Evolutionary conservation across 192 early-diverging fungal species (phyloP).

Genomic region (Dimargaris cristalligena): DNA sequence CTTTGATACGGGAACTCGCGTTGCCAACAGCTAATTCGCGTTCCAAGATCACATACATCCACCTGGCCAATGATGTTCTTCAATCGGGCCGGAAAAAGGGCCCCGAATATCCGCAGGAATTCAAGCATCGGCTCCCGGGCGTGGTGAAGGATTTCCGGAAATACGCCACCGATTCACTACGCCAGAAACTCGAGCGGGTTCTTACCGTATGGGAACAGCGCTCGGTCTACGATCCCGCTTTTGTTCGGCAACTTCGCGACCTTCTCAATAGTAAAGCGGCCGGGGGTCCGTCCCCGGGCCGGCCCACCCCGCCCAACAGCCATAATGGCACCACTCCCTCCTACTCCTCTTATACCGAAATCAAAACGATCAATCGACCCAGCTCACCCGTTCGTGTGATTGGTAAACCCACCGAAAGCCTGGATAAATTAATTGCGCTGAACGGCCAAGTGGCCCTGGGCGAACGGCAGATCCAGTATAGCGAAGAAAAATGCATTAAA

Average conservation of each 20-base stretch:
- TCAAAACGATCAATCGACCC: not conserved
- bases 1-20: not conserved
- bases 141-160: slow-evolving; percentile 9
- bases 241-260: slow-evolving; percentile 10
- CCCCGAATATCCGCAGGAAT: slow-evolving; percentile 12
- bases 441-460: not conserved
- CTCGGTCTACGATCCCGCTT: slow-evolving; percentile 13
- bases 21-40: slow-evolving; percentile 6
- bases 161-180: slow-evolving; percentile 10
- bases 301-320: not conserved
- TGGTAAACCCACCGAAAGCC: not conserved
- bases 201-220: slow-evolving; percentile 16
- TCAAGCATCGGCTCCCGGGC: slow-evolving; percentile 9
- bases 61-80: slow-evolving; percentile 15
- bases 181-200: slow-evolving; percentile 5
- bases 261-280: not conserved
- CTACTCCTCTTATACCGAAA: not conserved
- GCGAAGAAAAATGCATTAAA: not conserved
- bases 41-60: slow-evolving; percentile 12
- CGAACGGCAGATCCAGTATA: not conserved
- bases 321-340: not conserved
- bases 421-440: not conserved
- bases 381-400: not conserved
- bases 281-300: not conserved
- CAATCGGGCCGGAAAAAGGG: slow-evolving; percentile 16